Conservation (phyloP, 371 early-diverging fungal genomes). For the Lichtheimia ornata region DNA sequence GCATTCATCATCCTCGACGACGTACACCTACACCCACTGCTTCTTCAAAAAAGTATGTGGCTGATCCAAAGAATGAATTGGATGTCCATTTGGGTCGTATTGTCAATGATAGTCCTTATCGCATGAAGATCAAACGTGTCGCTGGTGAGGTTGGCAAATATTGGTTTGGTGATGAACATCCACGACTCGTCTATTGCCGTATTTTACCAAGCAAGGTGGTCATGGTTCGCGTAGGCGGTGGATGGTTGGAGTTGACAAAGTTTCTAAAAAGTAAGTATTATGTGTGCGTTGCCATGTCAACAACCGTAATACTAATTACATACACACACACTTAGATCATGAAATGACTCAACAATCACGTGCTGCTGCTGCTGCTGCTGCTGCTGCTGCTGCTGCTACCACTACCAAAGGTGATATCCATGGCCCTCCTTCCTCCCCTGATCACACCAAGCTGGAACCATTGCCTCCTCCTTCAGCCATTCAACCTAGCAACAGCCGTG, state of each 20-base stretch:
- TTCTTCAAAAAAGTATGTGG: slow-evolving; percentile 24
- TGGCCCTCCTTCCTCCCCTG: too few species aligned
- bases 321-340: slow-evolving; percentile 2
- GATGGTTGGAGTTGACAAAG: slow-evolving; percentile 68
- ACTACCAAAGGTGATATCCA: too few species aligned
- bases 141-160: slow-evolving; percentile 66
- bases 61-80: slow-evolving; percentile 50
- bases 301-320: not conserved
- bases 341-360: not conserved
- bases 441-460: not conserved
- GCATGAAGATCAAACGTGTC: slow-evolving; percentile 42
- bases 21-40: slow-evolving; percentile 1
- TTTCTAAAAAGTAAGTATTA: slow-evolving; percentile 15
- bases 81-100: slow-evolving; percentile 56
- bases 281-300: not conserved
- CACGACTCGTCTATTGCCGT: slow-evolving; percentile 56
- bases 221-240: slow-evolving; percentile 85
- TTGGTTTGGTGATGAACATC: slow-evolving; percentile 76
- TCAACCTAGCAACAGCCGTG: slow-evolving; percentile 4
- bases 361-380: too few species aligned
- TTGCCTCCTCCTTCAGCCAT: not conserved
- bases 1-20: slow-evolving; percentile 6
- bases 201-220: slow-evolving; percentile 69
- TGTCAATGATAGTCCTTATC: slow-evolving; percentile 58
- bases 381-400: too few species aligned